Conservation (phyloP, 169 alveolate genomes). For the Plasmodium relictum region DNA sequence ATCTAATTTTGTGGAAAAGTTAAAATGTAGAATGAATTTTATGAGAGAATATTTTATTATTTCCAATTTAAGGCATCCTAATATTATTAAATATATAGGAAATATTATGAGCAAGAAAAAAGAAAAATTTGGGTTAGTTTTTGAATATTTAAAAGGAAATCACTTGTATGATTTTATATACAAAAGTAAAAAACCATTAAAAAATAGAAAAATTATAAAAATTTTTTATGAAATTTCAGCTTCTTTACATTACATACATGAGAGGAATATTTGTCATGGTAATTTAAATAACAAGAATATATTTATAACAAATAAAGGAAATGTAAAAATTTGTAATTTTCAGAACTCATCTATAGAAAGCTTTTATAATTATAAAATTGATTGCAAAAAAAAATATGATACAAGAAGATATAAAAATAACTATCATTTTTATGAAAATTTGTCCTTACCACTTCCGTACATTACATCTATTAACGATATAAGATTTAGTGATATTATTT, state of each 20-base stretch:
- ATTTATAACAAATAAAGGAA: slow-evolving; percentile 37
- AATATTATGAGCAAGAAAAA: slow-evolving; percentile 16
- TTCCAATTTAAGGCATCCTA: slow-evolving; percentile 69
- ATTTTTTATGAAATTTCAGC: slow-evolving; percentile 33
- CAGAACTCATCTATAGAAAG: slow-evolving; percentile 30
- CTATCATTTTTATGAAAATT: not conserved
- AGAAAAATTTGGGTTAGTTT: slow-evolving; percentile 42
- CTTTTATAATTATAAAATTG: slow-evolving; percentile 31
- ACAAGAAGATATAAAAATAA: not conserved
- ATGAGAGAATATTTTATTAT: slow-evolving; percentile 34
- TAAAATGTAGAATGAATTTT: slow-evolving; percentile 16
- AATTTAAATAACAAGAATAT: slow-evolving; percentile 34
- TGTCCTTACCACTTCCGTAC: slow-evolving; percentile 38
- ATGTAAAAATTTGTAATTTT: slow-evolving; percentile 50
- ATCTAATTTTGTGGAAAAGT: slow-evolving; percentile 2
- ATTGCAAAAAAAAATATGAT: not conserved
- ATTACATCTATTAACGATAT: slow-evolving; percentile 20
- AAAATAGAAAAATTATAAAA: not conserved
- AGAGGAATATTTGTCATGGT: slow-evolving; percentile 25
- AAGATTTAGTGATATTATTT: not conserved
- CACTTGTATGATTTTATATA: slow-evolving; percentile 27
- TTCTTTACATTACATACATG: slow-evolving; percentile 28
- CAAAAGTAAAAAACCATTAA: not conserved
- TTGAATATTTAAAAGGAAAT: slow-evolving; percentile 27
- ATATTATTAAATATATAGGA: slow-evolving; percentile 41